A percentile compares a stretch with the other conserved stretches of the same genome.
Evolutionary conservation across 352 stramenopile genomes (phyloP).

Genomic region (Phytophthora sojae): DNA sequence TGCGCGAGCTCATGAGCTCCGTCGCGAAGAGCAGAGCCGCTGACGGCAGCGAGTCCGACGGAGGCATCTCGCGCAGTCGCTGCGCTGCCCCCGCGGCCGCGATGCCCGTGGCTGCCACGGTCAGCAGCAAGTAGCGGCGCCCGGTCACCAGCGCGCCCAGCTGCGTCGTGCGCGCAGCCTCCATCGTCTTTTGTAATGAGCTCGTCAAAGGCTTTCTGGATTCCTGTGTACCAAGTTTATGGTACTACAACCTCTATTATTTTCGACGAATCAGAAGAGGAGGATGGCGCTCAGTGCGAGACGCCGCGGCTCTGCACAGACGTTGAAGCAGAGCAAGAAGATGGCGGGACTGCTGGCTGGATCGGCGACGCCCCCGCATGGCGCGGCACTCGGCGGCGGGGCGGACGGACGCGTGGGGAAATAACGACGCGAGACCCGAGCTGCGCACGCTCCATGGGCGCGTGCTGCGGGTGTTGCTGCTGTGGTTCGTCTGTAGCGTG

Average conservation of each 20-base stretch:
- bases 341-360: slow-evolving; percentile 2
- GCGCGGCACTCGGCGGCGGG: slow-evolving; percentile 11
- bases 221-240: slow-evolving; percentile 12
- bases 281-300: too few species aligned
- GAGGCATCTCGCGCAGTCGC: slow-evolving; percentile 34
- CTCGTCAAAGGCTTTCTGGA: neutral
- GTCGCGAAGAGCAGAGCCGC: slow-evolving; percentile 33
- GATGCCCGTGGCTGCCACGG: slow-evolving; percentile 61
- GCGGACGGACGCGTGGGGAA: slow-evolving; percentile 16
- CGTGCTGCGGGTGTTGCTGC: slow-evolving; percentile 14
- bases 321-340: neutral
- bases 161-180: slow-evolving; percentile 19
- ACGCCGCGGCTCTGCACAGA: neutral
- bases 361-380: too few species aligned
- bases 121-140: slow-evolving; percentile 72
- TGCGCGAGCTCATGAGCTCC: slow-evolving; percentile 63
- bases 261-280: too few species aligned
- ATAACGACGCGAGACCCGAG: slow-evolving; percentile 32
- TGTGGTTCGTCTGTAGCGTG: slow-evolving; percentile 25
- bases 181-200: slow-evolving; percentile 22
- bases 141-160: slow-evolving; percentile 57
- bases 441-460: slow-evolving; percentile 11
- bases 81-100: slow-evolving; percentile 57
- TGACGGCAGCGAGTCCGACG: slow-evolving; percentile 17
- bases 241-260: neutral